Conservation (phyloP, 2,329 filamentous ascomycete species). For the Nemania diffusa region DNA sequence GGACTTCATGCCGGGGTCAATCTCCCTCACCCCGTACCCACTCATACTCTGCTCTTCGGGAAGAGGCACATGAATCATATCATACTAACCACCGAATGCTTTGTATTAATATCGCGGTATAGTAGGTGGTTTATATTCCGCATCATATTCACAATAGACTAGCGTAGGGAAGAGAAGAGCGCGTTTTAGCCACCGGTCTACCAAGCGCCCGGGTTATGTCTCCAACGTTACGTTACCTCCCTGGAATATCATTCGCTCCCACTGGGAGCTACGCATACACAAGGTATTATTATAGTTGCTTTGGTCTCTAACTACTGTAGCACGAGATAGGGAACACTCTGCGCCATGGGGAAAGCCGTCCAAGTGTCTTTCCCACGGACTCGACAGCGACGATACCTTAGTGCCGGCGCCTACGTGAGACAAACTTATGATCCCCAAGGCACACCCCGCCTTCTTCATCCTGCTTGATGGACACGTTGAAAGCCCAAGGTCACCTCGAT, state of each 20-base stretch:
- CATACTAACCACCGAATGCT: slow-evolving; percentile 7
- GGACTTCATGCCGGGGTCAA: neutral
- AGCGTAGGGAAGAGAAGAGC: slow-evolving; percentile 19
- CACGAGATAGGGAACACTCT: slow-evolving; percentile 12
- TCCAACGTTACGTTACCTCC: slow-evolving; percentile 2
- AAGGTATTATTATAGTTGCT: neutral
- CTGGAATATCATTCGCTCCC: neutral
- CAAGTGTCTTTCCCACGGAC: neutral
- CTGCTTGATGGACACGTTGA: neutral
- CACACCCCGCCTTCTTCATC: slow-evolving; percentile 18
- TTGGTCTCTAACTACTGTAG: neutral
- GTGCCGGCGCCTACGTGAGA: slow-evolving; percentile 8
- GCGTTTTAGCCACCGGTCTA: slow-evolving; percentile 22
- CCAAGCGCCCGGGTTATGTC: slow-evolving; percentile 17
- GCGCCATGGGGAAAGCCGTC: slow-evolving; percentile 2
- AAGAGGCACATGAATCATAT: slow-evolving; percentile 5
- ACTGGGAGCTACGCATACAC: slow-evolving; percentile 1
- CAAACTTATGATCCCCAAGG: neutral
- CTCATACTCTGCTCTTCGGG: neutral
- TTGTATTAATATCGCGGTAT: slow-evolving; percentile 9
- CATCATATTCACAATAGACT: slow-evolving; percentile 15
- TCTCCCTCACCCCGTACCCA: neutral
- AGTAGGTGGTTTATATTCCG: slow-evolving; percentile 19
- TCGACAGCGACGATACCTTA: slow-evolving; percentile 17
- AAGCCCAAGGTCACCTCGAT: slow-evolving; percentile 1